phyloP scores from a whole-genome alignment of 305 asterid genomes.

The Fraxinus platypoda region DNA sequence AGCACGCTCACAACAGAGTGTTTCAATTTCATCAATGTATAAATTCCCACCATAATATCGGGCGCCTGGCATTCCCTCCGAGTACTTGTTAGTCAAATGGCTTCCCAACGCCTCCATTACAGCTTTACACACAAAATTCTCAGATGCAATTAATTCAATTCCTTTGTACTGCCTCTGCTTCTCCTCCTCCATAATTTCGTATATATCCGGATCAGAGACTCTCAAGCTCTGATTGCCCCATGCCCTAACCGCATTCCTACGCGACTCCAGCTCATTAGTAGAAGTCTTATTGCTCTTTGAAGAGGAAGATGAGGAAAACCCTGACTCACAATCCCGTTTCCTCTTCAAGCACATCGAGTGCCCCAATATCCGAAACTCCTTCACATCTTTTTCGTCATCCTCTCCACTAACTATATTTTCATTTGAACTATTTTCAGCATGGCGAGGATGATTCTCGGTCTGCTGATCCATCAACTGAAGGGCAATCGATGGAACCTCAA shows the following conservation, averaged over 20 bases:
- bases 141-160: conserved; percentile 82
- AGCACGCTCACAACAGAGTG: conserved; percentile 64
- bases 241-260: conserved; percentile 47
- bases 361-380: conserved; percentile 83
- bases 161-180: conserved; percentile 77
- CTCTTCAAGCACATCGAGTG: conserved; percentile 90
- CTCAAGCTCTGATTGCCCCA: conserved; percentile 76
- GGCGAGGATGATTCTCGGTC: conserved; percentile 32
- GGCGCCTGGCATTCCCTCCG: conserved; percentile 81
- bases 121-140: conserved; percentile 80
- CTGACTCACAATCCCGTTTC: conserved; percentile 61
- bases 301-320: conserved; percentile 31
- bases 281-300: conserved; percentile 34
- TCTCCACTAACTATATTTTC: conserved; percentile 30
- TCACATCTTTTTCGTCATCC: conserved; percentile 49
- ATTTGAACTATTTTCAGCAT: conserved; percentile 21
- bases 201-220: conserved; percentile 63
- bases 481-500: conserved; percentile 52
- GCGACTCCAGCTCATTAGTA: conserved; percentile 38
- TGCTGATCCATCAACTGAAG: conserved; percentile 89
- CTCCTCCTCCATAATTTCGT: conserved; percentile 73
- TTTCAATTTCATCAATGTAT: conserved; percentile 82
- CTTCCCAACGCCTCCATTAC: conserved; percentile 87
- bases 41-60: conserved; percentile 82
- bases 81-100: conserved; percentile 77